Evolutionary conservation across 2,329 filamentous ascomycete genomes (phyloP).

Genomic region (Talaromyces sp.): DNA sequence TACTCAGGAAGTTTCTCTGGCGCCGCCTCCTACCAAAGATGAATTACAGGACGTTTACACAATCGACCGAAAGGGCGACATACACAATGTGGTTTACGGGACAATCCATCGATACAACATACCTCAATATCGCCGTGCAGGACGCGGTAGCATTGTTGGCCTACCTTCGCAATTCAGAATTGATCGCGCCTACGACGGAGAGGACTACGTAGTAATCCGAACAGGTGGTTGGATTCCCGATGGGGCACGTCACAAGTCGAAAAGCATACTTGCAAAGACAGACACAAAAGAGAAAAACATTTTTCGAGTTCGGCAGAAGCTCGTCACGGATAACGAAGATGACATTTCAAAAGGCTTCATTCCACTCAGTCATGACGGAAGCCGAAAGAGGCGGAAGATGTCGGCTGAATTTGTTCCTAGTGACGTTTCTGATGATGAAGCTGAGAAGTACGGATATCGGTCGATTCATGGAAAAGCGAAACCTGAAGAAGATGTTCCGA

Average conservation of each 20-base stretch:
- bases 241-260: slow-evolving; percentile 48
- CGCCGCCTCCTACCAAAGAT: slow-evolving; percentile 7
- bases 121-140: slow-evolving; percentile 66
- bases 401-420: slow-evolving; percentile 21
- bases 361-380: slow-evolving; percentile 24
- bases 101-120: slow-evolving; percentile 68
- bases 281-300: slow-evolving; percentile 22
- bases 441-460: slow-evolving; percentile 57
- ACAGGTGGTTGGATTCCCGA: slow-evolving; percentile 33
- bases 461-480: slow-evolving; percentile 65
- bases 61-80: slow-evolving; percentile 73
- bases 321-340: slow-evolving; percentile 21
- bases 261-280: slow-evolving; percentile 31
- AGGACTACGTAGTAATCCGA: slow-evolving; percentile 37
- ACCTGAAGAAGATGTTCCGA: slow-evolving; percentile 41
- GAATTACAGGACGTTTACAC: slow-evolving; percentile 47
- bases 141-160: slow-evolving; percentile 69
- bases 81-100: slow-evolving; percentile 70
- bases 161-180: slow-evolving; percentile 59
- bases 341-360: slow-evolving; percentile 31
- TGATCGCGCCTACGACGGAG: slow-evolving; percentile 56
- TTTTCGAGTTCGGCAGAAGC: slow-evolving; percentile 27
- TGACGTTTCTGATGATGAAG: slow-evolving; percentile 38
- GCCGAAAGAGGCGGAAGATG: slow-evolving; percentile 42
- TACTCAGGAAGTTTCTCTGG: not conserved